Evolutionary conservation across 495 filamentous ascomycete genomes (phyloP).

Genomic region (Aspergillus ellipticus): DNA sequence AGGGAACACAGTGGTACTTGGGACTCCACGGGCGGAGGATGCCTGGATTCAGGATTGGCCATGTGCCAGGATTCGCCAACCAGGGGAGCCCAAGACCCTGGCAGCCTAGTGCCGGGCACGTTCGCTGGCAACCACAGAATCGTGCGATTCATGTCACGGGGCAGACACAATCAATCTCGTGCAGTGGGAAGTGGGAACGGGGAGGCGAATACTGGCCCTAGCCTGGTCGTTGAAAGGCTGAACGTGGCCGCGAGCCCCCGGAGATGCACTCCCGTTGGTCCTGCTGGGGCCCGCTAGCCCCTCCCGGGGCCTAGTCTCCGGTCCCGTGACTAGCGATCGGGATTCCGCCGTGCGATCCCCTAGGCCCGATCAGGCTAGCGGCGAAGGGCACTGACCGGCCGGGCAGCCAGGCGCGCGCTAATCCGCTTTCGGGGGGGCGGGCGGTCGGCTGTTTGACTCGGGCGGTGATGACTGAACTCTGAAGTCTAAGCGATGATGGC

Average conservation of each 20-base stretch:
- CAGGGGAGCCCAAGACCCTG: neutral
- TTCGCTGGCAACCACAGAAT: neutral
- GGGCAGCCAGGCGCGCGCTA: neutral
- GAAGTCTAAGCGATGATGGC: too few species aligned
- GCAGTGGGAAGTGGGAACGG: neutral
- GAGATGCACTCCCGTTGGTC: neutral
- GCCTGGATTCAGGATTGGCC: neutral
- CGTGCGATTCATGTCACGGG: neutral
- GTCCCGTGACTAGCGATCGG: neutral
- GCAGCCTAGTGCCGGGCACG: neutral
- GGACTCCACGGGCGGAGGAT: neutral
- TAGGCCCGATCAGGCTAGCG: neutral
- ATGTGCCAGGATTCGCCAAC: neutral
- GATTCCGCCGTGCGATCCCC: neutral
- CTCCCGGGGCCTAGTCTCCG: neutral
- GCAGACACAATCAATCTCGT: slow-evolving; percentile 3
- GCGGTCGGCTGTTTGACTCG: too few species aligned
- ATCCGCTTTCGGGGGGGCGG: neutral
- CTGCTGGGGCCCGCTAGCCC: neutral
- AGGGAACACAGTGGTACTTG: too few species aligned
- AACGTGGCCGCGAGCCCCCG: neutral
- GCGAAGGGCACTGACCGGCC: neutral
- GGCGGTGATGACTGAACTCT: too few species aligned
- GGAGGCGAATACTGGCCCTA: too few species aligned
- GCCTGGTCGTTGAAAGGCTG: too few species aligned